phyloP scores from a whole-genome alignment of 306 rosid species.

The Acmispon strigosus region DNA sequence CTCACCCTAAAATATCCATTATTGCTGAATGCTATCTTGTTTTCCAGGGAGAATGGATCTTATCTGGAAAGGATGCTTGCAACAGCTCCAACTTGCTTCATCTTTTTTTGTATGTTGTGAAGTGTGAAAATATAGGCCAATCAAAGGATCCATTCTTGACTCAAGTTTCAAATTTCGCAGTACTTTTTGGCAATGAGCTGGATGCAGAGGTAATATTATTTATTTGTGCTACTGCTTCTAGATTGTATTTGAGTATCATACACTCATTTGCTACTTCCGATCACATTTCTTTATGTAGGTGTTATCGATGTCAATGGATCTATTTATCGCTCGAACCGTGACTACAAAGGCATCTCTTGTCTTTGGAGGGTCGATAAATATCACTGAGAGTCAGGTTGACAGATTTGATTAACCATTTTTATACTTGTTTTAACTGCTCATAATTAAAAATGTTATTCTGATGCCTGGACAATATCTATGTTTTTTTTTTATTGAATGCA shows the following conservation, averaged over 20 bases:
- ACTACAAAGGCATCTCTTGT: constrained; percentile 93
- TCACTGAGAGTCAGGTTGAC: constrained; percentile 78
- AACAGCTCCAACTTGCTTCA: constrained; percentile 42
- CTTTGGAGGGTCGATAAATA: constrained; percentile 69
- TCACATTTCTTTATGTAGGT: constrained; percentile 47
- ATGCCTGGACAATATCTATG: constrained; percentile 22
- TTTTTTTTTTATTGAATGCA: constrained; percentile 34
- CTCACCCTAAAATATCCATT: background rate
- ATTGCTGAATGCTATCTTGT: constrained; percentile 17
- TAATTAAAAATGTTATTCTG: constrained; percentile 15
- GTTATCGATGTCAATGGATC: constrained; percentile 99
- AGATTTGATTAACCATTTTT: constrained; percentile 5
- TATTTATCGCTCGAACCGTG: constrained; percentile 97
- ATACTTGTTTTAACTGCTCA: constrained; percentile 2
- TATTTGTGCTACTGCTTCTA: constrained; percentile 12
- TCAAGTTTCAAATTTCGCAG: constrained; percentile 89
- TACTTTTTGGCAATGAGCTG: constrained; percentile 91
- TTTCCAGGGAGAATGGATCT: constrained; percentile 95
- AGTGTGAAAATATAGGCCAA: constrained; percentile 63
- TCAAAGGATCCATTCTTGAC: constrained; percentile 91
- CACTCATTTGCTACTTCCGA: constrained; percentile 12
- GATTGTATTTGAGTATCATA: constrained; percentile 9
- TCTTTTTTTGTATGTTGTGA: constrained; percentile 66
- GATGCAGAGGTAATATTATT: constrained; percentile 92
- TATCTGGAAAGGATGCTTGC: constrained; percentile 76